A percentile compares a stretch with the other conserved stretches of the same genome.
These are phyloP conservation scores for Marsdenia floribunda DNA, from an alignment of 257 asterid species.

Conservation along the genomic window DNA sequence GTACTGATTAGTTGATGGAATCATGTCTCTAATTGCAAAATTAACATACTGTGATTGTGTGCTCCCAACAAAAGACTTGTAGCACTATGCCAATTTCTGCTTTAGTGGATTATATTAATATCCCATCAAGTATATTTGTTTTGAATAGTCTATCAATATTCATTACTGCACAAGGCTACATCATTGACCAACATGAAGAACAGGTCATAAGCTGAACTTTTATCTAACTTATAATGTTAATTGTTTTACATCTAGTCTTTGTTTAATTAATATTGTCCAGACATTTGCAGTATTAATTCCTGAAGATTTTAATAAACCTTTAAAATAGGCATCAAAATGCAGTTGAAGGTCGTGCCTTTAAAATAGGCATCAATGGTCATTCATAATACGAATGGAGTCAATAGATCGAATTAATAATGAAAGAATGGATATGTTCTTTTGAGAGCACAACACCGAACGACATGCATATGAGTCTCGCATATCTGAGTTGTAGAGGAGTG, in stretches of 20 bases:
- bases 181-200: constrained; percentile 14
- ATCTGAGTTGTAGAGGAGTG: too few species aligned
- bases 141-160: constrained; percentile 3
- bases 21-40: neutral
- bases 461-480: too few species aligned
- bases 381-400: too few species aligned
- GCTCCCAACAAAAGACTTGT: neutral
- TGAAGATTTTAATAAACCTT: neutral
- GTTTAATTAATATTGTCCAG: neutral
- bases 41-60: constrained; percentile 8
- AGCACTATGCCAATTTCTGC: constrained; percentile 1
- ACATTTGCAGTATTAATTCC: neutral
- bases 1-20: neutral
- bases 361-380: too few species aligned
- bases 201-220: constrained; percentile 13
- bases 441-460: too few species aligned
- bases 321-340: neutral
- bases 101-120: constrained; percentile 14
- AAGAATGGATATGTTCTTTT: too few species aligned
- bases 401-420: too few species aligned
- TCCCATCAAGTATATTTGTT: constrained; percentile 5
- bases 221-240: constrained; percentile 1
- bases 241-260: neutral
- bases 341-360: too few species aligned
- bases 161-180: constrained; percentile 1